These are phyloP conservation scores for Pseudonitzschia delicatissima DNA, from an alignment of 108 stramenopile genomes.

Conservation along the genomic window DNA sequence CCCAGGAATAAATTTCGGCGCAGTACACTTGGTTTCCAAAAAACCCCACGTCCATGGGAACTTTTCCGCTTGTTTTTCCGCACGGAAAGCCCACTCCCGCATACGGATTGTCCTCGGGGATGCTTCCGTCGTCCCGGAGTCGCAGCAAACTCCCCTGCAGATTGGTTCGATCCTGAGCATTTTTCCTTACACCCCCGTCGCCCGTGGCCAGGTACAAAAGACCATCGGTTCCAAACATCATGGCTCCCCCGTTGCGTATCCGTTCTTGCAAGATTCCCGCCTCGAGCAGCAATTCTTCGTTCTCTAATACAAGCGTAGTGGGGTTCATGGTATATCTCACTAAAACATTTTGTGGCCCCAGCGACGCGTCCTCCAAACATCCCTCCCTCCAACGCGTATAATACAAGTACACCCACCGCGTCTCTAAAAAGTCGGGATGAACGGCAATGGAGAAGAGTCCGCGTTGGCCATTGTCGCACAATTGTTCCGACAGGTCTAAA, in stretches of 20 bases:
- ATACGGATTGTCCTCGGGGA: constrained; percentile 37
- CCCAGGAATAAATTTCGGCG: constrained; percentile 27
- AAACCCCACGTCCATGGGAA: not conserved
- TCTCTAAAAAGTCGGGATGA: constrained; percentile 27
- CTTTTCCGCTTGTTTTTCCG: not conserved
- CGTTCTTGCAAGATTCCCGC: not conserved
- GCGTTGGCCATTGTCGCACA: constrained; percentile 37
- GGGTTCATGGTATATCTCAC: constrained; percentile 23
- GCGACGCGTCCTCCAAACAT: not conserved
- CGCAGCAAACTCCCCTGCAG: constrained; percentile 25
- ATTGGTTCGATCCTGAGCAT: constrained; percentile 8
- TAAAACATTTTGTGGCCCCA: constrained; percentile 26
- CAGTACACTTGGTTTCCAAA: not conserved
- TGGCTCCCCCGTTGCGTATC: constrained; percentile 27
- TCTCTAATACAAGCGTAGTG: constrained; percentile 11
- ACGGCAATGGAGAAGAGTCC: constrained; percentile 22
- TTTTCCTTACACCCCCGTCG: constrained; percentile 2
- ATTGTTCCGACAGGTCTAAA: constrained; percentile 6
- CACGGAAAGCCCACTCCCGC: not conserved
- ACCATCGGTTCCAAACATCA: constrained; percentile 37
- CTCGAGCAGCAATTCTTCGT: constrained; percentile 18
- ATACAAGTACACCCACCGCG: constrained; percentile 25
- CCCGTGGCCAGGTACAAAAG: constrained; percentile 28
- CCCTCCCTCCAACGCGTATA: constrained; percentile 8
- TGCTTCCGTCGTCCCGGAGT: constrained; percentile 24